phyloP scores from a whole-genome alignment of 345 rosid genomes.

The Nephelium lappaceum region DNA sequence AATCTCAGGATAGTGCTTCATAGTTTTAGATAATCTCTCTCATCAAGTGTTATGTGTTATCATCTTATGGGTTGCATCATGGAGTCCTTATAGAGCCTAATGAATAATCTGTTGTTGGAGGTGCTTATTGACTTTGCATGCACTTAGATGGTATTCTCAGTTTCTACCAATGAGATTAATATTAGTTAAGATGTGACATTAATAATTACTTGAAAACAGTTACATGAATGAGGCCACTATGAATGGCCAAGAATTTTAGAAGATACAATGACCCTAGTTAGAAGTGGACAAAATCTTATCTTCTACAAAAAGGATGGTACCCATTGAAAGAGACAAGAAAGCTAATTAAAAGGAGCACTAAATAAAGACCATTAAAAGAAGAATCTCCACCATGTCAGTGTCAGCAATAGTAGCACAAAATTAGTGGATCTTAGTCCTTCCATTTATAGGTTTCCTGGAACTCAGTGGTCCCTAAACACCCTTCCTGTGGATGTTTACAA shows the following conservation, averaged over 20 bases:
- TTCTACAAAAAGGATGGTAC: not conserved
- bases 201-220: not conserved
- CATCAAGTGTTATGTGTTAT: too few relatives aligned
- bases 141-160: not conserved
- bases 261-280: not conserved
- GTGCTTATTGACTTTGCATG: not conserved
- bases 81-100: too few relatives aligned
- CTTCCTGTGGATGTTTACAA: not conserved
- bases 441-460: not conserved
- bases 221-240: not conserved
- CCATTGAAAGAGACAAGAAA: not conserved
- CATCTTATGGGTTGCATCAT: too few relatives aligned
- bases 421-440: not conserved
- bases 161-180: not conserved
- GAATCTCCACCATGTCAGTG: not conserved
- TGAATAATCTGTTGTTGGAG: not conserved
- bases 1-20: not conserved
- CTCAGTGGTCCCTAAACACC: not conserved
- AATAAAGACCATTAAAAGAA: too few relatives aligned
- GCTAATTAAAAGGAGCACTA: not conserved
- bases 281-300: not conserved
- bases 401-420: not conserved
- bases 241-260: conserved; percentile 1
- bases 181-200: not conserved
- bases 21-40: not conserved